Base-by-base conservation (phyloP, 2,329 filamentous ascomycete genomes). In the Chrysoporthe deuterocubensis region DNA sequence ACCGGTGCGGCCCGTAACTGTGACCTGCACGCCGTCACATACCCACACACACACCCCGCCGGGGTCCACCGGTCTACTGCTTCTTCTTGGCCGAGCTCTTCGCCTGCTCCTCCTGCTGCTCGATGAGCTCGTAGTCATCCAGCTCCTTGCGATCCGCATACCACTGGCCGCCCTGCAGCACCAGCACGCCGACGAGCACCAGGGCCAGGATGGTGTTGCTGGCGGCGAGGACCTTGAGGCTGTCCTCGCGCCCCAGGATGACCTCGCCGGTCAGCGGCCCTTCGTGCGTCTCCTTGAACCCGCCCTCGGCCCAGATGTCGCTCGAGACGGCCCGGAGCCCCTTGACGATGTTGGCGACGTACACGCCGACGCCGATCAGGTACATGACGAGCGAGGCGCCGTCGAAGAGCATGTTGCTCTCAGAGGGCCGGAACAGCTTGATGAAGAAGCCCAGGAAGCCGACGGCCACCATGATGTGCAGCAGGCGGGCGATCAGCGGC, bases 161-260 rank as follows among this genome's bases (percentile, higher is more conserved):
- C 96, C 95, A 98, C 85, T 98, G 93, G 13, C 96, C 96, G 26
- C 93, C 93, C 87, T 99, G 96, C 76, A 99, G 81, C 44, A 97
- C 92, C 72, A 99, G 78, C 11, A 99, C 92, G 5, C 96, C 96
- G 3, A 98, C 90, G 64, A 99, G 81, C 42, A 99, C 93, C 57
- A 99, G 86, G 46, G 95, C 96, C 67, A 98, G 81, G 77, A 99
- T 99, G 3, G 96, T 98, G 81, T 99, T 97, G 79, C 93, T 97
- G 8, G 96, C 96, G 43, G 94, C 89, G 74, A 98, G 84, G 18
- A 99, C 95, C 82, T 93, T 92, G 74, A 99, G 82, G 75, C 90
- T 95, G 78, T 99, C 96, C 81, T 97, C 94, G 37, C 94, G 84
- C 2, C 91, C 91, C 50, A 99, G 83, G 11, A 91, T 85, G 71